Conservation (phyloP, 2,329 filamentous ascomycete genomes). For the Westerdykella ornata region DNA sequence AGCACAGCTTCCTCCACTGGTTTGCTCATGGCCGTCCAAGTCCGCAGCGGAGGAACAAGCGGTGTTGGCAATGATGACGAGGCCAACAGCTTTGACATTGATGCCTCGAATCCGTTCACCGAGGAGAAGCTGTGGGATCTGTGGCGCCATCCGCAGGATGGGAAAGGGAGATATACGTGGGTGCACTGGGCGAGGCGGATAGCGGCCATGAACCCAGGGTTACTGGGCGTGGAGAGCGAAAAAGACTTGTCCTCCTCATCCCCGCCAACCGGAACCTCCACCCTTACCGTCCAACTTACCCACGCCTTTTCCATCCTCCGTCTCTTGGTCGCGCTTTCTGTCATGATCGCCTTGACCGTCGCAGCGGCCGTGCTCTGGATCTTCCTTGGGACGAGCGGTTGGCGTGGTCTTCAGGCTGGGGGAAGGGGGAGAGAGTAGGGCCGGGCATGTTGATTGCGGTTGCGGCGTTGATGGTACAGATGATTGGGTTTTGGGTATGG, state of each 20-base stretch:
- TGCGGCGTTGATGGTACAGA: slow-evolving; percentile 14
- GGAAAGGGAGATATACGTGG: slow-evolving; percentile 38
- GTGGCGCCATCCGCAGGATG: slow-evolving; percentile 29
- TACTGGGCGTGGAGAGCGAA: slow-evolving; percentile 1
- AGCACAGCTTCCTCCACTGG: not conserved
- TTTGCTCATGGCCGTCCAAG: not conserved
- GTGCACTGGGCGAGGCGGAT: slow-evolving; percentile 40
- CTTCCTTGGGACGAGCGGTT: slow-evolving; percentile 12
- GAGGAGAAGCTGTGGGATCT: slow-evolving; percentile 36
- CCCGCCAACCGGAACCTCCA: not conserved
- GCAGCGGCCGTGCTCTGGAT: slow-evolving; percentile 19
- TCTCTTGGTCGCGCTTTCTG: slow-evolving; percentile 10
- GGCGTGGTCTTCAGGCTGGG: slow-evolving; percentile 5
- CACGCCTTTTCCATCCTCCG: slow-evolving; percentile 15
- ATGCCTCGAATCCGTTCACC: slow-evolving; percentile 25
- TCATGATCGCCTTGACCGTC: slow-evolving; percentile 13
- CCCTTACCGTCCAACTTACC: slow-evolving; percentile 19
- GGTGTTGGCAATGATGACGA: not conserved
- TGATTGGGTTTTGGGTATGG: slow-evolving; percentile 8
- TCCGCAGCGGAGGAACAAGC: not conserved
- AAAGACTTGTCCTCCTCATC: not conserved
- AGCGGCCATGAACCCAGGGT: slow-evolving; percentile 10
- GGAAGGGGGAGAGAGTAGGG: slow-evolving; percentile 12
- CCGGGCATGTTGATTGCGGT: slow-evolving; percentile 17
- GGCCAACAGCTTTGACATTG: slow-evolving; percentile 4